A percentile compares a stretch with the other conserved stretches of the same genome.
These are phyloP conservation scores for Ascocoryne sarcoides DNA, from an alignment of 2,329 filamentous ascomycete species.

Conservation along the genomic window DNA sequence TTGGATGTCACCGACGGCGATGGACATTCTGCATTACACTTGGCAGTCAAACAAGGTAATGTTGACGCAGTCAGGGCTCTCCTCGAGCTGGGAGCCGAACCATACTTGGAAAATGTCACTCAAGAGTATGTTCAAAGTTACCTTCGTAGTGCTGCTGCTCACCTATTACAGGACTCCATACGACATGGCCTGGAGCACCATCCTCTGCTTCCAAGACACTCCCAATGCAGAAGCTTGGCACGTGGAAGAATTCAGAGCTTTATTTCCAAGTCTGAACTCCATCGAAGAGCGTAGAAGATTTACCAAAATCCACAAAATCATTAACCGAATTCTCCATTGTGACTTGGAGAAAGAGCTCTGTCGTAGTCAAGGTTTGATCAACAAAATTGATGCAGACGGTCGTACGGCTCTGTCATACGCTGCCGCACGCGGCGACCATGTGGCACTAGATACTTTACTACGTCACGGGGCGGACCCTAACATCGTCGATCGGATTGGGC, in stretches of 20 bases:
- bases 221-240: not conserved
- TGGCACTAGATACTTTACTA: not conserved
- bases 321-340: not conserved
- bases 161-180: not conserved
- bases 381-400: not conserved
- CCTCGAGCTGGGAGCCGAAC: not conserved
- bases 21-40: conserved; percentile 1
- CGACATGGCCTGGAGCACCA: not conserved
- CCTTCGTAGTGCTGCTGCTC: too few relatives aligned
- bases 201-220: not conserved
- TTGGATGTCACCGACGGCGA: conserved; percentile 1
- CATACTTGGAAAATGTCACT: not conserved
- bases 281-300: conserved; percentile 1
- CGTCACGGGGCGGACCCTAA: not conserved
- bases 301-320: not conserved
- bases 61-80: not conserved
- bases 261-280: not conserved
- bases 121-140: conserved; percentile 2
- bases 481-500: not conserved
- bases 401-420: not conserved
- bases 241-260: not conserved
- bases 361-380: not conserved
- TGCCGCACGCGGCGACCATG: not conserved
- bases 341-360: not conserved
- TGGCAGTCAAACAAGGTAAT: not conserved